These are phyloP conservation scores for Purpureocillium lavendulum DNA, from an alignment of 2,329 filamentous ascomycete genomes.

Conservation along the genomic window DNA sequence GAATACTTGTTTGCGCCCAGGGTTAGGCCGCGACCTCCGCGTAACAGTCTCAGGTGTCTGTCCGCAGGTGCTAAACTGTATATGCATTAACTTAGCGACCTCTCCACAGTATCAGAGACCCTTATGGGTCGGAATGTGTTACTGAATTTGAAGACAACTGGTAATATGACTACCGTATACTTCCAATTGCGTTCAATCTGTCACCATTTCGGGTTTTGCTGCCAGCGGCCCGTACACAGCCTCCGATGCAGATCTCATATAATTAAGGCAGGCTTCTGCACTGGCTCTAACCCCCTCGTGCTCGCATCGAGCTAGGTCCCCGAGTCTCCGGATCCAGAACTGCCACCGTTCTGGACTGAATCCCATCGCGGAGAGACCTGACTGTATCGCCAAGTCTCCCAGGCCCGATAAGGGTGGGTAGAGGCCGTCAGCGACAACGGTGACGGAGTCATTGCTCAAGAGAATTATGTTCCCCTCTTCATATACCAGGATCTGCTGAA, in stretches of 20 bases:
- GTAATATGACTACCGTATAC: no score
- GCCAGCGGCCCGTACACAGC: not conserved
- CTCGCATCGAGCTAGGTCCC: constrained; percentile 1
- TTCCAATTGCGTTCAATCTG: no score
- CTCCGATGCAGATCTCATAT: not conserved
- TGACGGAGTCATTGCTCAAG: not conserved
- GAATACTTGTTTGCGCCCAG: no score
- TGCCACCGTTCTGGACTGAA: constrained; percentile 1
- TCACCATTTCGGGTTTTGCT: not conserved
- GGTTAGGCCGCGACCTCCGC: no score
- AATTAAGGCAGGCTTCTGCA: not conserved
- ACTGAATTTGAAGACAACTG: no score
- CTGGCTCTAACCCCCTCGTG: not conserved
- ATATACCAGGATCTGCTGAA: not conserved
- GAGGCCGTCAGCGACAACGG: not conserved
- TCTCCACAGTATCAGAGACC: no score
- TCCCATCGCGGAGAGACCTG: not conserved
- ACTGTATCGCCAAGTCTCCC: not conserved
- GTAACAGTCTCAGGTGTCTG: no score
- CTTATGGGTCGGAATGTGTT: no score
- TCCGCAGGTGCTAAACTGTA: no score
- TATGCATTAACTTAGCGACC: no score
- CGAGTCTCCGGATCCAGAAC: constrained; percentile 3
- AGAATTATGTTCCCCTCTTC: not conserved
- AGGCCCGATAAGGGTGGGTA: not conserved